A percentile compares a stretch with the other conserved stretches of the same genome.
phyloP scores from a whole-genome alignment of 1,284 basidiomycete species.

The Megacollybia platyphylla region DNA sequence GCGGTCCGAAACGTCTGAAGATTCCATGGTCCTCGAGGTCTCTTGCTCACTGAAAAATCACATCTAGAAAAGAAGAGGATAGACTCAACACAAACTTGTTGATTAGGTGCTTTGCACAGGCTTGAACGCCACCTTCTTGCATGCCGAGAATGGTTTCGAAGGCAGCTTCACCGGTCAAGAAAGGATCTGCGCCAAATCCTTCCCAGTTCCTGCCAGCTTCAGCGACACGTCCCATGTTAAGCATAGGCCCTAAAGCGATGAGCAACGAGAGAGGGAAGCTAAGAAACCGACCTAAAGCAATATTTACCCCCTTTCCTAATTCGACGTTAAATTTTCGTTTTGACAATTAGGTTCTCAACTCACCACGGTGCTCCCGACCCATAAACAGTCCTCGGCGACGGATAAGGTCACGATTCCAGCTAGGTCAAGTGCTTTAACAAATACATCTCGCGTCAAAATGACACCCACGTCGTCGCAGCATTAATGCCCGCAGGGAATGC shows the following conservation, averaged over 20 bases:
- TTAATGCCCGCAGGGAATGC: conserved; percentile 52
- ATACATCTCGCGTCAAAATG: conserved; percentile 9
- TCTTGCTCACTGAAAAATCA: conserved; percentile 45
- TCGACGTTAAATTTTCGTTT: no score
- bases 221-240: conserved; percentile 60
- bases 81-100: conserved; percentile 38
- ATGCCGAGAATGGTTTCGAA: conserved; percentile 68
- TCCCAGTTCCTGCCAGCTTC: conserved; percentile 77
- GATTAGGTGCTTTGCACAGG: conserved; percentile 69
- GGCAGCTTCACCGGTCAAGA: conserved; percentile 57
- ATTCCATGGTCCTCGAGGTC: conserved; percentile 36
- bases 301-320: neutral
- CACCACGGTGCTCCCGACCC: conserved; percentile 68
- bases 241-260: conserved; percentile 47
- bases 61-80: conserved; percentile 4
- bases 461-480: conserved; percentile 34
- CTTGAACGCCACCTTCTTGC: conserved; percentile 63
- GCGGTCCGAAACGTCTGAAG: conserved; percentile 65
- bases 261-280: no score
- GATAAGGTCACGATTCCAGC: conserved; percentile 53
- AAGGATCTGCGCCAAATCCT: conserved; percentile 73
- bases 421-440: conserved; percentile 17
- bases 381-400: conserved; percentile 63
- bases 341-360: conserved; percentile 38
- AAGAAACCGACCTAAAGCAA: neutral